Evolutionary conservation across 805 yeast species (phyloP).

Genomic region (Deakozyma indianensis): DNA sequence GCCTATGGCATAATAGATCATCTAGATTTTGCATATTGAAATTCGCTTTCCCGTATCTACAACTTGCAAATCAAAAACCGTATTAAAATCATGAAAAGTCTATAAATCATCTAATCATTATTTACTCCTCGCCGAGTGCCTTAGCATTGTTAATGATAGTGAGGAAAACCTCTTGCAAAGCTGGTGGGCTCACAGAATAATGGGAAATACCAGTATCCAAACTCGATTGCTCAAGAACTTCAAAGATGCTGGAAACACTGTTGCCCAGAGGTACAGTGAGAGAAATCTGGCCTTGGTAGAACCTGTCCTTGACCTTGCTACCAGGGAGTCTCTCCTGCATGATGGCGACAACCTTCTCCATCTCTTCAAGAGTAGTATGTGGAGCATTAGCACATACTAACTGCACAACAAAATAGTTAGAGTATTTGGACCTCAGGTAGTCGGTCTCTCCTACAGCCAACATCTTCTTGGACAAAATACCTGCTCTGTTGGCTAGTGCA

Average conservation of each 20-base stretch:
- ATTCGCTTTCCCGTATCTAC: too few species aligned
- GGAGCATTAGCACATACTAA: conserved; percentile 18
- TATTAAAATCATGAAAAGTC: too few species aligned
- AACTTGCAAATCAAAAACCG: too few species aligned
- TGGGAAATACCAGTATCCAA: conserved; percentile 9
- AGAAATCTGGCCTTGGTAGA: conserved; percentile 21
- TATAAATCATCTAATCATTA: too few species aligned
- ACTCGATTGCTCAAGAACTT: not conserved
- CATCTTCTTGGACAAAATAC: conserved; percentile 18
- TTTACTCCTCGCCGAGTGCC: not conserved
- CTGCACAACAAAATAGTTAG: conserved; percentile 18
- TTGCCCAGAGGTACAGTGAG: conserved; percentile 15
- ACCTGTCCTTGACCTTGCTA: conserved; percentile 16
- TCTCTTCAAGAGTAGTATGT: conserved; percentile 14
- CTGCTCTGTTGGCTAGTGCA: conserved; percentile 22
- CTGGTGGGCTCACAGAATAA: conserved; percentile 19
- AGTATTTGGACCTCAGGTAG: conserved; percentile 16
- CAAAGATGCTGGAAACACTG: not conserved
- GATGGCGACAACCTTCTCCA: conserved; percentile 14
- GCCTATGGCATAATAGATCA: too few species aligned
- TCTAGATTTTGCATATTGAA: too few species aligned
- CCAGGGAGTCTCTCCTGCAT: conserved; percentile 13
- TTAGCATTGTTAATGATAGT: conserved; percentile 13
- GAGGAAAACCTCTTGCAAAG: conserved; percentile 21
- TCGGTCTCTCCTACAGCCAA: conserved; percentile 21